Percentiles rank a stretch among this genome's conserved stretches.
phyloP scores from a whole-genome alignment of 371 early-diverging fungal genomes.

The Actinomortierella wolfii region DNA sequence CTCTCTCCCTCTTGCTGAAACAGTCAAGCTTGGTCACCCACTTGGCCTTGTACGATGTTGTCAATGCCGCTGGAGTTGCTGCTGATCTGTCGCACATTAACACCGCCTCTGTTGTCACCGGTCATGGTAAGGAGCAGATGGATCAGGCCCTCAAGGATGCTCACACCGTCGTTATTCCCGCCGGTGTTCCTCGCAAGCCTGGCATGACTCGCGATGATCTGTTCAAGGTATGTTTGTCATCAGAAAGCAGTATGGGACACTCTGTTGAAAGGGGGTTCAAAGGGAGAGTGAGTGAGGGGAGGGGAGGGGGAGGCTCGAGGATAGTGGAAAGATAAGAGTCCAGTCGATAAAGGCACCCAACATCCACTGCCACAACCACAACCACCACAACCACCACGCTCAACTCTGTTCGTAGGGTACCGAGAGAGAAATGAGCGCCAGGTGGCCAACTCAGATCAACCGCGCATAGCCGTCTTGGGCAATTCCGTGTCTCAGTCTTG shows the following conservation, averaged over 20 bases:
- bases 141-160: conserved; percentile 84
- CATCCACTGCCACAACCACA: too few species aligned
- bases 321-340: background rate
- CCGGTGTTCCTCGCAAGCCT: conserved; percentile 91
- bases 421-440: too few species aligned
- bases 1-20: conserved; percentile 88
- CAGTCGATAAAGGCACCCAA: too few species aligned
- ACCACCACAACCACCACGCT: too few species aligned
- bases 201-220: conserved; percentile 89
- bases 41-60: conserved; percentile 93
- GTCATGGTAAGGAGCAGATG: conserved; percentile 68
- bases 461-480: too few species aligned
- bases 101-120: conserved; percentile 77
- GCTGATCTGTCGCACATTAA: conserved; percentile 98
- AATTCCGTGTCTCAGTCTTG: too few species aligned
- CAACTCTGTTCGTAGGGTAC: too few species aligned
- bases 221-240: conserved; percentile 86
- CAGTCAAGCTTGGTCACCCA: conserved; percentile 79
- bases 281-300: background rate
- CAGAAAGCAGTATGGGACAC: conserved; percentile 9
- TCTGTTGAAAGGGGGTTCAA: conserved; percentile 10
- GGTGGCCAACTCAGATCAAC: too few species aligned
- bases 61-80: conserved; percentile 96
- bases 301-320: background rate
- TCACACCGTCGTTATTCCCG: conserved; percentile 95